Conservation (phyloP, 345 rosid species). For the Chamaenerion angustifolium region DNA sequence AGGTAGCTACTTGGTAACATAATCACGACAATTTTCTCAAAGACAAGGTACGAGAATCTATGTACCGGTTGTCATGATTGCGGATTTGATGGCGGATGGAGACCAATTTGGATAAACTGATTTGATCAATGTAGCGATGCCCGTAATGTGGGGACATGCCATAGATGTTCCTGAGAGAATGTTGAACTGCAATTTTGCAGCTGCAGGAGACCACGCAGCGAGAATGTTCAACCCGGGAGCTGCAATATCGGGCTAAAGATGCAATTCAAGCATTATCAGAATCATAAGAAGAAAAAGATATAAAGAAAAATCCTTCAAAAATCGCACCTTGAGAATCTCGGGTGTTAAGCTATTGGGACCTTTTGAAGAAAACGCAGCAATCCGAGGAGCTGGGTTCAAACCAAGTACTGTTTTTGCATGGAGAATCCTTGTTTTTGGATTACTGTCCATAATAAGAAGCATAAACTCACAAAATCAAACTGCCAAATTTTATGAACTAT, state of each 20-base stretch:
- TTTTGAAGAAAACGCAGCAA: slow-evolving; percentile 37
- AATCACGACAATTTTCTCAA: no score
- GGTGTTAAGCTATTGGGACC: slow-evolving; percentile 46
- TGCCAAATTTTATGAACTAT: no score
- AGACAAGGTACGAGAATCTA: neutral
- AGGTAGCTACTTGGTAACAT: no score
- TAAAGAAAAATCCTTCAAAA: neutral
- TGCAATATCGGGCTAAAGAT: slow-evolving; percentile 30
- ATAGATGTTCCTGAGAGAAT: slow-evolving; percentile 60
- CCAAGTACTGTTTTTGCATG: slow-evolving; percentile 35
- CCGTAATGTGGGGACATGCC: slow-evolving; percentile 61
- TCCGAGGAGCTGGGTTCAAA: slow-evolving; percentile 30
- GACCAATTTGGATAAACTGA: slow-evolving; percentile 43
- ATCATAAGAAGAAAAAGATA: neutral
- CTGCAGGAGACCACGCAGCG: slow-evolving; percentile 51
- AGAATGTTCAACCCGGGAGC: slow-evolving; percentile 52
- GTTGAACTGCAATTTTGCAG: slow-evolving; percentile 25
- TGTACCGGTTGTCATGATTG: slow-evolving; percentile 65
- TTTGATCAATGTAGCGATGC: slow-evolving; percentile 47
- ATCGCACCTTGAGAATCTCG: slow-evolving; percentile 34
- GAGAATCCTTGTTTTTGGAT: slow-evolving; percentile 24
- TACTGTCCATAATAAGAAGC: slow-evolving; percentile 15
- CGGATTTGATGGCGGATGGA: slow-evolving; percentile 51
- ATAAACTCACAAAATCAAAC: neutral
- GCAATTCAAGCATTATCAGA: slow-evolving; percentile 9